Conservation (phyloP, 805 yeast species). For the Starmerella riodocensis region DNA sequence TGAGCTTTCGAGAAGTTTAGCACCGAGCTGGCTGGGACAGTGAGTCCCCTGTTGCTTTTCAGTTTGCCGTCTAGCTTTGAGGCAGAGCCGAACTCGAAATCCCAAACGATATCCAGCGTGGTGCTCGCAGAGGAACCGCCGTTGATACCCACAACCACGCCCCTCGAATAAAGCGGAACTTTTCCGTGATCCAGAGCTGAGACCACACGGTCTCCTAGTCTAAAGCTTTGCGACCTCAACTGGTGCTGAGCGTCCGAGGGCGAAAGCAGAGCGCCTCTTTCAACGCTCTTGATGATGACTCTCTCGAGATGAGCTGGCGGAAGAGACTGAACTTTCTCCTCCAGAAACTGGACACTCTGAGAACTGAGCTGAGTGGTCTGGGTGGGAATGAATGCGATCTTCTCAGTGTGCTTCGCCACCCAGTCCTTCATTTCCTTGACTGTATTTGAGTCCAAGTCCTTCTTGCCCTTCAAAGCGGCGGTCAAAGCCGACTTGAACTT, state of each 20-base stretch:
- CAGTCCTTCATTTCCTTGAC: slow-evolving; percentile 29
- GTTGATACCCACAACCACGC: slow-evolving; percentile 71
- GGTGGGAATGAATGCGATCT: slow-evolving; percentile 49
- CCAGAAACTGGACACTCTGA: slow-evolving; percentile 53
- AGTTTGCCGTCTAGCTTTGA: slow-evolving; percentile 67
- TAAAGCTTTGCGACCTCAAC: slow-evolving; percentile 61
- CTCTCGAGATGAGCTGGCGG: slow-evolving; percentile 33
- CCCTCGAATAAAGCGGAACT: slow-evolving; percentile 75
- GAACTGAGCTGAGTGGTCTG: slow-evolving; percentile 69
- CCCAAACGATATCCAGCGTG: slow-evolving; percentile 70
- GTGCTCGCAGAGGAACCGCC: slow-evolving; percentile 27
- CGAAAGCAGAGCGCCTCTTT: slow-evolving; percentile 66
- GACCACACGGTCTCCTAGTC: slow-evolving; percentile 79
- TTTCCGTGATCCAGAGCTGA: slow-evolving; percentile 79
- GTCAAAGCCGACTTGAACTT: slow-evolving; percentile 40
- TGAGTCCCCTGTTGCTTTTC: slow-evolving; percentile 65
- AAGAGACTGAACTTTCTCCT: slow-evolving; percentile 27
- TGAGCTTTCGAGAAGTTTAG: slow-evolving; percentile 66
- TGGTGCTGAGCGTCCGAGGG: slow-evolving; percentile 60
- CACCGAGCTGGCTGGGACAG: slow-evolving; percentile 67
- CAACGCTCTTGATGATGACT: slow-evolving; percentile 58
- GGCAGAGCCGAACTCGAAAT: slow-evolving; percentile 70
- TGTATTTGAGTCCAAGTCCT: slow-evolving; percentile 21
- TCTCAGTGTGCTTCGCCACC: slow-evolving; percentile 35
- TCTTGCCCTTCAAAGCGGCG: not conserved